Conservation (phyloP, 2,329 filamentous ascomycete species). For the Aspergillus pseudoviridinutans region DNA sequence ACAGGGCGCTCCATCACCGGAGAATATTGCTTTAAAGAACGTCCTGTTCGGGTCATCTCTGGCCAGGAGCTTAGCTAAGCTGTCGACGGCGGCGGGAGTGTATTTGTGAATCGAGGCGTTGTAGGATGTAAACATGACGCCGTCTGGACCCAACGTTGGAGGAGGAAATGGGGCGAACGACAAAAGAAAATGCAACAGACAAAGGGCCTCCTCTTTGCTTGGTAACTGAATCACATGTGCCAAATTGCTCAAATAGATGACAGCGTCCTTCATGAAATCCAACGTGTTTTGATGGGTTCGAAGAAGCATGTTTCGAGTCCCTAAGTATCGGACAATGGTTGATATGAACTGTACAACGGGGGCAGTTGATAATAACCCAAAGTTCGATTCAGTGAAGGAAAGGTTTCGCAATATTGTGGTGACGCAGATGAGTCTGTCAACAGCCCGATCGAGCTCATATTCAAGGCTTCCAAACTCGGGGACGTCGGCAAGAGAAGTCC, state of each 20-base stretch:
- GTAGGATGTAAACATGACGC: slow-evolving; percentile 74
- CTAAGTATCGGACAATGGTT: slow-evolving; percentile 77
- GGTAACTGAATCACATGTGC: slow-evolving; percentile 76
- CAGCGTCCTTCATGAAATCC: slow-evolving; percentile 95
- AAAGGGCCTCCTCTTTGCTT: slow-evolving; percentile 79
- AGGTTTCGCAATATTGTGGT: slow-evolving; percentile 90
- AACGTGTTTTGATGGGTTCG: slow-evolving; percentile 78
- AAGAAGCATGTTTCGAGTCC: slow-evolving; percentile 82
- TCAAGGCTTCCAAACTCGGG: slow-evolving; percentile 69
- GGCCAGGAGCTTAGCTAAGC: slow-evolving; percentile 84
- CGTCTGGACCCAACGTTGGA: slow-evolving; percentile 55
- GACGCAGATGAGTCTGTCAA: slow-evolving; percentile 82
- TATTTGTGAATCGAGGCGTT: slow-evolving; percentile 80
- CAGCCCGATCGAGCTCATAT: slow-evolving; percentile 80
- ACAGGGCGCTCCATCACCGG: slow-evolving; percentile 61
- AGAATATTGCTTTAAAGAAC: slow-evolving; percentile 78
- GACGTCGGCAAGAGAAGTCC: slow-evolving; percentile 66
- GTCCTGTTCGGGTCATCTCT: slow-evolving; percentile 89
- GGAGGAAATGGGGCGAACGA: slow-evolving; percentile 80
- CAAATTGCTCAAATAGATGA: slow-evolving; percentile 86
- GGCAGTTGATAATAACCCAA: slow-evolving; percentile 68
- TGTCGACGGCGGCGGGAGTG: slow-evolving; percentile 83
- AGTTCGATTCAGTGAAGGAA: slow-evolving; percentile 80
- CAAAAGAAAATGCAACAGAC: slow-evolving; percentile 81
- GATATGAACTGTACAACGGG: slow-evolving; percentile 79